A percentile compares a stretch with the other conserved stretches of the same genome.
Evolutionary conservation across 2,329 filamentous ascomycete species (phyloP).

Genomic region (Diaporthe aspalathi): DNA sequence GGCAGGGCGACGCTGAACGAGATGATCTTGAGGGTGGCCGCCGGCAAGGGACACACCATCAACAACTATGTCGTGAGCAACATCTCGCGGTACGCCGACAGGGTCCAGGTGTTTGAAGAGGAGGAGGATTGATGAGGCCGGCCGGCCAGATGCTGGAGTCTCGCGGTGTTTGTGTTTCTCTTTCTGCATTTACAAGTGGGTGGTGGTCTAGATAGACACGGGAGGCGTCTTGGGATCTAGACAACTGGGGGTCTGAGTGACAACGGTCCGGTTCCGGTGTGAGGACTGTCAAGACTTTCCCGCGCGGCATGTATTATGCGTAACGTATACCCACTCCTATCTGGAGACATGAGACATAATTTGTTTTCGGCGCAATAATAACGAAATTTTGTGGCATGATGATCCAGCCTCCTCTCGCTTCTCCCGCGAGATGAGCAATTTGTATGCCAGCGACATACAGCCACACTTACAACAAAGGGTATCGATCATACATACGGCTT

Average conservation of each 20-base stretch:
- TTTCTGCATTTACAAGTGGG: background rate
- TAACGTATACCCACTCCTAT: constrained; percentile 33
- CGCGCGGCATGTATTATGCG: constrained; percentile 22
- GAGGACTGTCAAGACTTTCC: background rate
- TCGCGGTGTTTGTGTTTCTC: background rate
- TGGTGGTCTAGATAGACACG: background rate
- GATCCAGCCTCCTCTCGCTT: background rate
- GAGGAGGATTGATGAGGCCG: constrained; percentile 50
- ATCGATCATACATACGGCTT: constrained; percentile 27
- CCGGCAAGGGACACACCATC: constrained; percentile 84
- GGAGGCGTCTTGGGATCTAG: constrained; percentile 5
- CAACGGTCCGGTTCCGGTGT: background rate
- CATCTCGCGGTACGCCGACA: constrained; percentile 84
- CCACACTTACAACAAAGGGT: constrained; percentile 29
- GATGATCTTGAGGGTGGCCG: constrained; percentile 85
- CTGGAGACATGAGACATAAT: constrained; percentile 13
- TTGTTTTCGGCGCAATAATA: constrained; percentile 3
- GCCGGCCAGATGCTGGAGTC: background rate
- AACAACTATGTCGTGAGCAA: constrained; percentile 82
- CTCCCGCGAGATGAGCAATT: background rate
- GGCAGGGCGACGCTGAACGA: constrained; percentile 92
- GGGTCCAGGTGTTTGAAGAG: constrained; percentile 84
- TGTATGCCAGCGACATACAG: background rate
- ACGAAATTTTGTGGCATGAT: background rate
- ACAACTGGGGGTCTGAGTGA: background rate